Conservation (phyloP, 1,284 basidiomycete species). For the Chiua sp. region DNA sequence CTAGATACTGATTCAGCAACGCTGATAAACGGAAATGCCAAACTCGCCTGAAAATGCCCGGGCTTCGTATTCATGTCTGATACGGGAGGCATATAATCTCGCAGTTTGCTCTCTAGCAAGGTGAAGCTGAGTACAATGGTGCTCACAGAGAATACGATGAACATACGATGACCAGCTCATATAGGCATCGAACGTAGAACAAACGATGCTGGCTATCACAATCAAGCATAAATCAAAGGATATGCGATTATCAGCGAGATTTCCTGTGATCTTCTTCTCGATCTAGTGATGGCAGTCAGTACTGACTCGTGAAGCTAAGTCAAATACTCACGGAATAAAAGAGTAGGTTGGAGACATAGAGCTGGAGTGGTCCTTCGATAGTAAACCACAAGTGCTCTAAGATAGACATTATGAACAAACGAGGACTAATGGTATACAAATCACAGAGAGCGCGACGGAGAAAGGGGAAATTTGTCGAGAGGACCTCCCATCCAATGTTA, state of each 20-base stretch:
- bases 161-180: slow-evolving; percentile 25
- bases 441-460: slow-evolving; percentile 26
- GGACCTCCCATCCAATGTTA: slow-evolving; percentile 11
- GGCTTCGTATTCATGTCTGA: slow-evolving; percentile 28
- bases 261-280: slow-evolving; percentile 20
- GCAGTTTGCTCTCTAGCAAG: slow-evolving; percentile 6
- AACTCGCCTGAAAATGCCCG: slow-evolving; percentile 25
- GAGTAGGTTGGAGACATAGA: slow-evolving; percentile 28
- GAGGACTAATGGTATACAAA: slow-evolving; percentile 26
- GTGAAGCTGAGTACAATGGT: background rate
- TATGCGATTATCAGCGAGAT: background rate
- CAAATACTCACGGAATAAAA: slow-evolving; percentile 24
- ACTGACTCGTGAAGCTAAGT: background rate
- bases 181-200: slow-evolving; percentile 20
- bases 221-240: slow-evolving; percentile 17
- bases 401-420: slow-evolving; percentile 21
- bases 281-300: slow-evolving; percentile 17
- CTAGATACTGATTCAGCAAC: slow-evolving; percentile 4
- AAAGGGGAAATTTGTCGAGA: slow-evolving; percentile 7
- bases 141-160: background rate
- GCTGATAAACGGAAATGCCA: background rate
- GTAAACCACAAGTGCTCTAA: slow-evolving; percentile 24
- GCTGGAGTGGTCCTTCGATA: slow-evolving; percentile 21
- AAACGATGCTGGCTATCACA: slow-evolving; percentile 12
- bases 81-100: slow-evolving; percentile 15